phyloP scores from a whole-genome alignment of 2,329 filamentous ascomycete genomes.

The Coniochaeta hoffmannii region DNA sequence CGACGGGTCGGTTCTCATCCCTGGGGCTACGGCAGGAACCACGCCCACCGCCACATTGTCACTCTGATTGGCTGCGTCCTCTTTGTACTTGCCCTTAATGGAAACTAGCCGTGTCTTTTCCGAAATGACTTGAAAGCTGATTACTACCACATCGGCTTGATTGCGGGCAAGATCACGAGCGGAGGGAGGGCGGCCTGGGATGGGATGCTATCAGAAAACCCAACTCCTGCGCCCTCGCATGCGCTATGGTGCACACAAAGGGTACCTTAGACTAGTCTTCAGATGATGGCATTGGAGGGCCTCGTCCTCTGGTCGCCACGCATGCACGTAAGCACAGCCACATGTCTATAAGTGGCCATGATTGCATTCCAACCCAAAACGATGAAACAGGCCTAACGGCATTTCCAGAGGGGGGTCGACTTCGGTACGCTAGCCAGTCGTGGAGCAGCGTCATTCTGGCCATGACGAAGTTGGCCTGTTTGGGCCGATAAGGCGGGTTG shows the following conservation, averaged over 20 bases:
- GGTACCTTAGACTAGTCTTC: too few relatives aligned
- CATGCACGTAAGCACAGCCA: not conserved
- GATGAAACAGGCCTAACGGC: not conserved
- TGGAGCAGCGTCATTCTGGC: not conserved
- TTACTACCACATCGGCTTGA: not conserved
- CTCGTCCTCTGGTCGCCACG: not conserved
- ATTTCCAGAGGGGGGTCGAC: not conserved
- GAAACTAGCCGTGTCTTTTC: constrained; percentile 1
- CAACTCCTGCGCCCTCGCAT: not conserved
- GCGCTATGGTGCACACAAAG: too few relatives aligned
- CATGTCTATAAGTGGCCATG: not conserved
- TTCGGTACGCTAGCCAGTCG: not conserved
- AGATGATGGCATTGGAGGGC: too few relatives aligned
- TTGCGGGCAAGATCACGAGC: not conserved
- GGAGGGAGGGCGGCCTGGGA: not conserved
- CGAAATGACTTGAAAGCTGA: constrained; percentile 1
- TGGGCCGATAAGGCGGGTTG: not conserved
- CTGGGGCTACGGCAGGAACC: not conserved
- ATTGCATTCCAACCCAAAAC: not conserved
- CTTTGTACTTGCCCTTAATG: not conserved
- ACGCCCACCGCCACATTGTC: not conserved
- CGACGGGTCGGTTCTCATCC: not conserved
- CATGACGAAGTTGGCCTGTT: not conserved
- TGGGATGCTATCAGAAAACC: not conserved
- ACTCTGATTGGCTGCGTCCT: not conserved